A percentile compares a stretch with the other conserved stretches of the same genome.
These are phyloP conservation scores for Cupressus sempervirens DNA, from an alignment of 75 land plant species.

Conservation along the genomic window DNA sequence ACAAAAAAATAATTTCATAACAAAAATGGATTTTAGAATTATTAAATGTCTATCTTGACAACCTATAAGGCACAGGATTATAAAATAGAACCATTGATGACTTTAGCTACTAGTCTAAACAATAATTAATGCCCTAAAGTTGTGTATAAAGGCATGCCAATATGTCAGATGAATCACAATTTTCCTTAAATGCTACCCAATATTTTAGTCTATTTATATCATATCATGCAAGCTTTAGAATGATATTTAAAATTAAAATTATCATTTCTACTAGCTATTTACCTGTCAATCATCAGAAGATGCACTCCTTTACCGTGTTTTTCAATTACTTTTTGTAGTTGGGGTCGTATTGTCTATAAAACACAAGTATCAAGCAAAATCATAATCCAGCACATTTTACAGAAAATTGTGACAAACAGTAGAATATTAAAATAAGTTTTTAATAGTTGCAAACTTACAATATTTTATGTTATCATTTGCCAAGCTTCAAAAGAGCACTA, in stretches of 20 bases:
- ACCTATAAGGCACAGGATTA: no score
- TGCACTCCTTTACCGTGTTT: conserved; percentile 24
- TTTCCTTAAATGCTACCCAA: neutral
- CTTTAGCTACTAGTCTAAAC: no score
- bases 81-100: no score
- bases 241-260: neutral
- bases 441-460: conserved; percentile 1
- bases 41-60: no score
- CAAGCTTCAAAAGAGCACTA: neutral
- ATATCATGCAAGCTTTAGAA: neutral
- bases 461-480: neutral
- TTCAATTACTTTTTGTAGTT: conserved; percentile 36
- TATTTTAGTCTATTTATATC: neutral
- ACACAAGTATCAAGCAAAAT: neutral
- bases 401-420: neutral
- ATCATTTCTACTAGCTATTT: neutral
- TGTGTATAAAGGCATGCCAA: neutral
- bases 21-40: no score
- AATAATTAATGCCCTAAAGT: neutral
- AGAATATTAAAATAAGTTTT: neutral
- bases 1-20: no score
- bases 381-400: neutral
- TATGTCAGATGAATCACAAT: neutral
- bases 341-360: conserved; percentile 48
- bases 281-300: conserved; percentile 85